Base-by-base conservation (phyloP, 768 basidiomycete genomes). In the Coprinopsis strossmayeri region DNA sequence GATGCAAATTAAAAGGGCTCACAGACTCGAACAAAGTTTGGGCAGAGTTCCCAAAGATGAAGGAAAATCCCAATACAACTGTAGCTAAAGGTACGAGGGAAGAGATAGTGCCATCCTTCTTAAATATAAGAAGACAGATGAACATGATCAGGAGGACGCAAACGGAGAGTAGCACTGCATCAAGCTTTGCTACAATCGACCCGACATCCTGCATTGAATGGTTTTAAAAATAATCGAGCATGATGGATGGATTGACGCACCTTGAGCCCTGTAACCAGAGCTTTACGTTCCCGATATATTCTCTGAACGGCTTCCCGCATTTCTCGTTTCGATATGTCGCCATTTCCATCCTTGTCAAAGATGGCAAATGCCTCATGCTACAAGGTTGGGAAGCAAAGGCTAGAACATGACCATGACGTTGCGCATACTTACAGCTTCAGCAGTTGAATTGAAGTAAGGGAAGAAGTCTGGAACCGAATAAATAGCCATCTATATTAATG, bases 261-360 rank as follows among this genome's bases (percentile, higher is more conserved):
- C 70, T 88, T 88, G 30, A 91, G 70, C 55, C 83, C 78, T 17
- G 84, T 71, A 2, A 75, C 79, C 28, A 91, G 65, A 0, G 84
- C 71, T 59, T 86, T 89, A 15, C 87, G 76, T 61, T 91, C 87
- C 41, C 76, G 71, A 58, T 91, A 91, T 38, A 90, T 88, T 30
- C 86, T 69, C 53, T 86, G 84, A 5, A 91, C 87, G 1, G 84
- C 84, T 57, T 87, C 84, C 27, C 88, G 76, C 86, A 90, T 91
- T 63, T 91, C 88, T 17, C 68, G 71, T 60, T 81, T 88, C 2
- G 72, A 74, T 40, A 90, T 84, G 55, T 90, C 87, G 9, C 87
- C 88, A 57, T 91, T 91, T n/a, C 74, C 81, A 60, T 89, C 87
- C 59, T 82, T 84, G 59, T 90, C 87, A 52, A 89, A 89, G 4